Base-by-base conservation (phyloP, 805 yeast species). In the Cyberlindnera meyerae region DNA sequence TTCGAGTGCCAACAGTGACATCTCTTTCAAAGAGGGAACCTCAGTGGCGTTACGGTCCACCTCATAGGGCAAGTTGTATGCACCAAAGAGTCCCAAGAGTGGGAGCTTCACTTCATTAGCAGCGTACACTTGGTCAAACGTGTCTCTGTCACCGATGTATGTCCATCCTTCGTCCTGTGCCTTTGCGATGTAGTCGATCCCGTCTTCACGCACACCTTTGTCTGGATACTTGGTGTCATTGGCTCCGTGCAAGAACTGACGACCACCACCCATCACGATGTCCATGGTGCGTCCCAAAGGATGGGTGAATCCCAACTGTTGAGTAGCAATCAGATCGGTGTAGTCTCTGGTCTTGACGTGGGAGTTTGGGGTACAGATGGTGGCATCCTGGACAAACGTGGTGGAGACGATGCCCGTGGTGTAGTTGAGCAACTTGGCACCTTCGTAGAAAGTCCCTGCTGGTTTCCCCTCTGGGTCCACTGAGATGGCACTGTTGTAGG, bases 401-500 rank as follows among this genome's bases (percentile, higher is more conserved):
- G 96, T 88, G 15, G 87, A 95, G 25, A 88, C 96, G 40, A 88
- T 66, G 4, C 96, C 97, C 0, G 96, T 89, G 48, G 69, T 62
- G 61, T 78, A 85, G 8, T 95, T 95, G 40, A 72, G 66, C 39
- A 82, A 64, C 54, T 88, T 88, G 43, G 93, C 80, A 11, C 93
- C 94, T 61, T 88, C 97, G 51, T 88, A 67, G 38, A 89, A 66
- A 6, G 95, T 85, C n/a, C 95, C 96, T 50, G 88, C 80, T 13
- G 96, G 94, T 12, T 51, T 48, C 33, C 75, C 70, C 21, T 68
- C 60, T 1, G 85, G 74, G 43, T 73, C 73, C 13, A 89, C 95
- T n/a, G 88, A 93, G 59, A 88, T 82, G 17, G 96, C 96, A 20
- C 95, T 94, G 56, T 88, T 88, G 63, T 88, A 87, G 6, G 88